A percentile compares a stretch with the other conserved stretches of the same genome.
phyloP scores from a whole-genome alignment of 495 filamentous ascomycete genomes.

The Hypoxylon lenormandii region DNA sequence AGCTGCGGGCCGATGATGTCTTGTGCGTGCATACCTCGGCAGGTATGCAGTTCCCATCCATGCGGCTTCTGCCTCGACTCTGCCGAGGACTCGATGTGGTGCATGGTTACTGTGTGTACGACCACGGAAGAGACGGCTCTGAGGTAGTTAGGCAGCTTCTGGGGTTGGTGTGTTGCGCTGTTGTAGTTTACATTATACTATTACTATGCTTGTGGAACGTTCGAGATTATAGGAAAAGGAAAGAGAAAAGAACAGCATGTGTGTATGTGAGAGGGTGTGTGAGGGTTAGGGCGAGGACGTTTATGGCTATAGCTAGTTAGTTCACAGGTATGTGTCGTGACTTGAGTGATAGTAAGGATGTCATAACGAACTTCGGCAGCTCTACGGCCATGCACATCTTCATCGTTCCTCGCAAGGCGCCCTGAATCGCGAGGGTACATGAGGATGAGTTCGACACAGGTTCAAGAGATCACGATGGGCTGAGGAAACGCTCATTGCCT shows the following conservation, averaged over 20 bases:
- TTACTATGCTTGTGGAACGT: constrained; percentile 26
- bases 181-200: constrained; percentile 17
- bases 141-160: constrained; percentile 10
- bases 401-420: not conserved
- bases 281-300: not conserved
- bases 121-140: not conserved
- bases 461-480: no score
- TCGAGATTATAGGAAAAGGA: constrained; percentile 9
- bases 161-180: constrained; percentile 8
- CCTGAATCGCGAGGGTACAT: not conserved
- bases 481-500: no score
- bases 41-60: not conserved
- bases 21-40: constrained; percentile 1
- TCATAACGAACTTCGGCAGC: no score
- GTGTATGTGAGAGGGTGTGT: no score
- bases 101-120: constrained; percentile 18
- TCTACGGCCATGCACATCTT: not conserved
- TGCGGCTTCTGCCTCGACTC: constrained; percentile 2
- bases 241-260: no score
- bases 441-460: no score
- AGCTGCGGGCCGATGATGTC: constrained; percentile 21
- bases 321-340: not conserved
- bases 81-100: constrained; percentile 38
- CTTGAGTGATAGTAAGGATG: not conserved
- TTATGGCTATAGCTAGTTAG: not conserved